Evolutionary conservation across 2,329 filamentous ascomycete genomes (phyloP), one percentile per base, ranked within the genome.

Genomic region (Paecilomyces formosus): DNA sequence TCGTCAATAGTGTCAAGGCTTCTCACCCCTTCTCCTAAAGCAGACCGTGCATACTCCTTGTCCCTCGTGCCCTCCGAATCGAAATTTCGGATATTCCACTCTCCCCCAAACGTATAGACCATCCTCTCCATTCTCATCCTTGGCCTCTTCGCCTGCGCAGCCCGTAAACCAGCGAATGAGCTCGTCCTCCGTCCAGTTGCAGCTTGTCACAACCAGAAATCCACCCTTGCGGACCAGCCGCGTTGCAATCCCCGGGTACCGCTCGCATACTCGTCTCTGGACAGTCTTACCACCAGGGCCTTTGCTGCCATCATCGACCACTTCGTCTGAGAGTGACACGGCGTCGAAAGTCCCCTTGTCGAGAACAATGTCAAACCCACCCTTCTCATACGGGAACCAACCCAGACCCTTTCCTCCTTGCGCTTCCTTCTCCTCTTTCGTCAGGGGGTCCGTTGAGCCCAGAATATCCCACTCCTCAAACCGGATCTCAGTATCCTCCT

Each of bases 341-440:
- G 94, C 94, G 78, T 99, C 94, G 72, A 97, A 99, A 0, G 94
- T 99, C 52, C 94, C 94, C 77, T 99, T 99, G 76, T 99, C 94
- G n/a, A 97, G 82, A 0, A 97, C 88, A 0, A 97, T 85, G 74
- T 97, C 92, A 78, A 92, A 97, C 0, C 89, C 89, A 0, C 73
- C 71, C 0, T 65, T 65, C 31, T 73, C 66, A 50, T 69, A 68
- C 0, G 65, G 78, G 66, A 73, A 78, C 72, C 76, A 78, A 15
- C 68, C 59, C 15, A 74, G 54, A 2, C 57, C 60, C 2, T 60
- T 55, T 28, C 63, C 55, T 6, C 31, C 57, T 18, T 64, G 54
- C 22, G 60, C 55, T 22, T 65, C 58, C n/a, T 75, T 65, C 1
- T 82, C 76, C 0, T 71, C 65, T 0, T 64, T 60, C 9, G 69